A percentile compares a stretch with the other conserved stretches of the same genome.
These are phyloP conservation scores for Ogataea parapolymorpha DNA, from an alignment of 805 yeast genomes.

Conservation along the genomic window DNA sequence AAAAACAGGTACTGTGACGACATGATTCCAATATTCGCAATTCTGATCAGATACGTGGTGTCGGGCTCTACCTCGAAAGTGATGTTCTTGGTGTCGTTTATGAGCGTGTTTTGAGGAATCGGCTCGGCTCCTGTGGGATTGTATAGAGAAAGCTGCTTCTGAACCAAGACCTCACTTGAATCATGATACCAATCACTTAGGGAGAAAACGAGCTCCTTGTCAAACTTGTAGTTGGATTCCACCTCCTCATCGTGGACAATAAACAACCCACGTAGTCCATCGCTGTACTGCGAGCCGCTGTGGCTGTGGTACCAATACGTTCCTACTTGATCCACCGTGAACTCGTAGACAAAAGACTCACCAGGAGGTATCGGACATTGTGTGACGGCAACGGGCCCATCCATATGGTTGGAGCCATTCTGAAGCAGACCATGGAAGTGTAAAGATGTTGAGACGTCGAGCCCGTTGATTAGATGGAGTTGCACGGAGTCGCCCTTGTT, in stretches of 20 bases:
- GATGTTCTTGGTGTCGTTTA: constrained; percentile 61
- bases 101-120: constrained; percentile 60
- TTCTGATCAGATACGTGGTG: constrained; percentile 60
- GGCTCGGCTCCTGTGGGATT: constrained; percentile 89
- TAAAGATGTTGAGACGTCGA: constrained; percentile 52
- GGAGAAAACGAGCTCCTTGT: constrained; percentile 56
- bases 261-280: constrained; percentile 70
- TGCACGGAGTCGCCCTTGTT: constrained; percentile 61
- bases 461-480: constrained; percentile 59
- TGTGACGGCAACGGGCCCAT: constrained; percentile 76
- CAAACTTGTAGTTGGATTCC: constrained; percentile 52
- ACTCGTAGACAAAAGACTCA: constrained; percentile 63
- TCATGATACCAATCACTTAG: constrained; percentile 65
- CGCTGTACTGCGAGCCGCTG: constrained; percentile 72
- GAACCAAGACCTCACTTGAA: constrained; percentile 43
- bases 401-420: constrained; percentile 60
- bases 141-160: constrained; percentile 54
- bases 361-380: constrained; percentile 79
- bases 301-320: constrained; percentile 87
- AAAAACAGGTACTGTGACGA: constrained; percentile 67
- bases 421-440: constrained; percentile 82
- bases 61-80: constrained; percentile 54
- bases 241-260: constrained; percentile 54
- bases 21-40: constrained; percentile 67
- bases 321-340: constrained; percentile 69